phyloP scores from a whole-genome alignment of 2,329 filamentous ascomycete species.

The Fusarium cicatricum region DNA sequence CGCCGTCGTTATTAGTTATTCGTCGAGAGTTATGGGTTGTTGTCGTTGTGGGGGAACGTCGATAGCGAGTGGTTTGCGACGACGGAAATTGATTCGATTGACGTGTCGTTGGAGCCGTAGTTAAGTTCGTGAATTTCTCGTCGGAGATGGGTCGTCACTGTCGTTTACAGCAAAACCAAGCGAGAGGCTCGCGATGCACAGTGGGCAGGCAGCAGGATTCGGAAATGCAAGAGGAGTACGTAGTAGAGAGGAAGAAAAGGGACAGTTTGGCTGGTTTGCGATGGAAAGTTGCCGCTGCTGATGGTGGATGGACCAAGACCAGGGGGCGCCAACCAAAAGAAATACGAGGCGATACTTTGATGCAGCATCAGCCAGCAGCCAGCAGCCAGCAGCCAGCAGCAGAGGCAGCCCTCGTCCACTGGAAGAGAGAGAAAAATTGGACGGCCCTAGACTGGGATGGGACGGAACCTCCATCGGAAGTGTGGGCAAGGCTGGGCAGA shows the following conservation, averaged over 20 bases:
- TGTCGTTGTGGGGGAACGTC: not conserved
- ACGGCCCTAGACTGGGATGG: not conserved
- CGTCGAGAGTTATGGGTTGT: slow-evolving; percentile 9
- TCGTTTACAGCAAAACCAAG: slow-evolving; percentile 22
- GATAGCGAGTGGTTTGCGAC: slow-evolving; percentile 24
- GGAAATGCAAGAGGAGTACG: slow-evolving; percentile 25
- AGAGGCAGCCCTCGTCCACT: slow-evolving; percentile 3
- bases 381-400: slow-evolving; percentile 12
- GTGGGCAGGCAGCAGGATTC: slow-evolving; percentile 20
- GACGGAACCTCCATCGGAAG: not conserved
- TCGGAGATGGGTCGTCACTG: slow-evolving; percentile 12
- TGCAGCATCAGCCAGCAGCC: not conserved
- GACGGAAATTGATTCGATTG: slow-evolving; percentile 22
- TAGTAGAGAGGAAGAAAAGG: slow-evolving; percentile 19
- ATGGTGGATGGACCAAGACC: slow-evolving; percentile 30
- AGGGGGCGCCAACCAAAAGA: slow-evolving; percentile 14
- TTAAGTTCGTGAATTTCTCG: slow-evolving; percentile 22
- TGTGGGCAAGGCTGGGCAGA: not conserved
- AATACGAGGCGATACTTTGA: slow-evolving; percentile 13
- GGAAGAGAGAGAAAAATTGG: not conserved
- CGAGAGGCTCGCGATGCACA: slow-evolving; percentile 35
- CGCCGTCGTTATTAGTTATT: not conserved
- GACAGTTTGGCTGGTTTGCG: slow-evolving; percentile 42
- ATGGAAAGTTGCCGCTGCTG: slow-evolving; percentile 30
- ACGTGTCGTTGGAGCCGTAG: slow-evolving; percentile 13